Base-by-base conservation (phyloP, 768 basidiomycete species). In the Coprinopsis sp. region DNA sequence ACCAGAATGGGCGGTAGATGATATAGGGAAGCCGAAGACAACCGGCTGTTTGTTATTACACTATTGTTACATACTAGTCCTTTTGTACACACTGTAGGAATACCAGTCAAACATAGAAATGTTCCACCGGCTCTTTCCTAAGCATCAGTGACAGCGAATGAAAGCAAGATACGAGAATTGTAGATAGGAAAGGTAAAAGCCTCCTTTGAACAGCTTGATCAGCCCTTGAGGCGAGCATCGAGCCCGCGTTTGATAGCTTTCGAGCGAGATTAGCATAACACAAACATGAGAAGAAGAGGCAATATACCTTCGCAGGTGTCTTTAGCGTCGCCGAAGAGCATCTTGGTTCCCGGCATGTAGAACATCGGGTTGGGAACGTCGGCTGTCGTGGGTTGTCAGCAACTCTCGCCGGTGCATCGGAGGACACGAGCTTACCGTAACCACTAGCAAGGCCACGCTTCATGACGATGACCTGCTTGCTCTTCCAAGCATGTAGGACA, bases 351-450 rank as follows among this genome's bases (percentile, higher is more conserved):
- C 18, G 83, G 79, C 84, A 91, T 89, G 65, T 87, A 93, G 73
- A 93, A 93, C 84, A 93, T 87, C 16, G 91, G 91, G 61, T 93
- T 93, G 10, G 88, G 91, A 8, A 92, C 90, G 60, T 92, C 90
- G 43, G 91, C 90, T 87, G 63, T 40, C 13, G 37, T 42, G 25
- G 45, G 23, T n/a, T 23, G 22, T 56, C 16, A 54, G 51, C 25
- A 24, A 18, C 19, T 24, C 43, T 34, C 4, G 42, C 38, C 13
- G 19, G 41, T 24, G 24, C 24, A 28, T 23, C 13, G 4, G 11
- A 25, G 22, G 31, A 33, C 45, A 47, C 30, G n/a, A n/a, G 61
- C 73, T 42, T 49, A 88, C 89, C 91, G 59, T 91, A 91, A 30
- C 89, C 90, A 59, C 86, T 84, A 6, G 90, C 81, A 75, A 93